Conservation (phyloP, 441 rosid species). For the Bocquillonia castaneifolia region DNA sequence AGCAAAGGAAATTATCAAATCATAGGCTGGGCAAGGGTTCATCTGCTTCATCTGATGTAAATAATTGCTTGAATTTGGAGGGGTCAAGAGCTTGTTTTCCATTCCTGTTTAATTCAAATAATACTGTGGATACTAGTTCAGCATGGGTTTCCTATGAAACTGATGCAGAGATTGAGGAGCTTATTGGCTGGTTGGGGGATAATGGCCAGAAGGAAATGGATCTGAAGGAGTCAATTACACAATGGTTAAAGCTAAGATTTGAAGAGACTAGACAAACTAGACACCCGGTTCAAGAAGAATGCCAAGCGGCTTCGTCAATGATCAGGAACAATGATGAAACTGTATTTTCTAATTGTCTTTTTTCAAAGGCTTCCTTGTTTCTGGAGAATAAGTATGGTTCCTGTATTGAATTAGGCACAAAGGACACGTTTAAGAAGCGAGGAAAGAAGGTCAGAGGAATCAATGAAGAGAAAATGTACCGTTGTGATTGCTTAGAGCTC, state of each 20-base stretch:
- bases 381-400: slow-evolving; percentile 78
- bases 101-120: slow-evolving; percentile 40
- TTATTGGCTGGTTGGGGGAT: slow-evolving; percentile 67
- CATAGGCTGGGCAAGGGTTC: slow-evolving; percentile 13
- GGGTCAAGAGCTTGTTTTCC: slow-evolving; percentile 67
- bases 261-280: slow-evolving; percentile 39
- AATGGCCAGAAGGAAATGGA: slow-evolving; percentile 64
- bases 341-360: slow-evolving; percentile 34
- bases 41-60: slow-evolving; percentile 20
- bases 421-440: slow-evolving; percentile 38
- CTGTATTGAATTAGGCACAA: slow-evolving; percentile 38
- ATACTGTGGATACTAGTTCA: slow-evolving; percentile 33
- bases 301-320: slow-evolving; percentile 24
- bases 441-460: slow-evolving; percentile 49
- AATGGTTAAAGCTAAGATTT: slow-evolving; percentile 54
- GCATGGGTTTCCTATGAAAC: slow-evolving; percentile 69
- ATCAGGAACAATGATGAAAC: slow-evolving; percentile 25
- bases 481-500: slow-evolving; percentile 86
- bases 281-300: slow-evolving; percentile 33
- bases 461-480: slow-evolving; percentile 50
- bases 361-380: slow-evolving; percentile 63
- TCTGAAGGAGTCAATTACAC: slow-evolving; percentile 64
- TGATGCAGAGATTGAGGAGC: slow-evolving; percentile 66
- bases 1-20: slow-evolving; percentile 32
- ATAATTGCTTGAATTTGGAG: slow-evolving; percentile 28